phyloP scores from a whole-genome alignment of 2,329 filamentous ascomycete genomes.

The Metarhizium robertsii region DNA sequence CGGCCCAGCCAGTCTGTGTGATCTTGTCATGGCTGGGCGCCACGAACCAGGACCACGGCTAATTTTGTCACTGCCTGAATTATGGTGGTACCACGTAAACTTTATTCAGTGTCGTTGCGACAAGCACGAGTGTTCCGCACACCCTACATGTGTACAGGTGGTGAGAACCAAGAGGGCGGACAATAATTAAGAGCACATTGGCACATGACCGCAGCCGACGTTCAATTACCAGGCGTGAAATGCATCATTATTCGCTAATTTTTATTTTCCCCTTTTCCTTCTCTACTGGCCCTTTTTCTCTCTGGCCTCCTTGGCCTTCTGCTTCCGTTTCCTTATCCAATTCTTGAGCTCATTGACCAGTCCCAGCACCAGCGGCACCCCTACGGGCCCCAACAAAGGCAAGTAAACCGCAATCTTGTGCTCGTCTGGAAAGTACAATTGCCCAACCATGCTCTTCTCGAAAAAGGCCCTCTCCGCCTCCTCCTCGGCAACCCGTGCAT shows the following conservation, averaged over 20 bases:
- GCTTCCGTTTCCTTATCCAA: constrained; percentile 39
- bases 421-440: constrained; percentile 97
- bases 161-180: no score
- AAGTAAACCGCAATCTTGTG: constrained; percentile 96
- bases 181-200: no score
- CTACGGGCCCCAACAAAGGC: constrained; percentile 80
- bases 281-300: constrained; percentile 26
- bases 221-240: no score
- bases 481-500: constrained; percentile 75
- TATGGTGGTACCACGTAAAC: no score
- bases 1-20: no score
- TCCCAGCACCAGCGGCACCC: constrained; percentile 79
- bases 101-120: no score
- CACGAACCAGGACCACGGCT: no score
- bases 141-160: no score
- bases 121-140: no score
- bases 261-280: background rate
- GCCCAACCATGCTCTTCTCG: constrained; percentile 97
- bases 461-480: constrained; percentile 95
- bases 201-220: no score
- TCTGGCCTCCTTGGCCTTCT: constrained; percentile 29
- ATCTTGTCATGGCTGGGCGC: no score
- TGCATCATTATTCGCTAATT: background rate
- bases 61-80: no score
- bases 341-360: constrained; percentile 71